Base-by-base conservation (phyloP, 2,329 filamentous ascomycete species). In the Nothophoma quercina region DNA sequence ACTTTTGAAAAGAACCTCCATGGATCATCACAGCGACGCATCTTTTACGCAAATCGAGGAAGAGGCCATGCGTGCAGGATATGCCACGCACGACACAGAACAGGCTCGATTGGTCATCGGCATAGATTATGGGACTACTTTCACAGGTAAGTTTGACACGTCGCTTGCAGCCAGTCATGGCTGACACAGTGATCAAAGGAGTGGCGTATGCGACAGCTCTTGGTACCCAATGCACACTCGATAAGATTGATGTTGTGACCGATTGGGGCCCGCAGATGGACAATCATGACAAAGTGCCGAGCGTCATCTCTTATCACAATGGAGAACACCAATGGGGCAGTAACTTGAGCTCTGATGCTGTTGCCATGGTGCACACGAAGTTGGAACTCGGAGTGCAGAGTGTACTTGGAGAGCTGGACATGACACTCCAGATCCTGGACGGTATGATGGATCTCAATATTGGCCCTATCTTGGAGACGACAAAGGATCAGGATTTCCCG, bases 321-420 rank as follows among this genome's bases (percentile, higher is more conserved):
- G 39, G 19, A 12, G 58, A 63, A 16, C 58, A 59, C 28, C 62
- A 70, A 57, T 70, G 61, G 62, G 67, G 65, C 2, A 40, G 45
- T 19, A 57, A 55, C 46, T 23, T 69, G 6, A 65, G 61, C 29
- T 44, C 49, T 9, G 38, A 63, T 13, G 56, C 64, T 1, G 55
- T 68, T 1, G 50, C 67, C 3, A 70, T 70, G 65, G 57, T 70
- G 2, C 61, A 71, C 40, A 72, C 67, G 1, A 72, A 72, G 33
- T 51, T 71, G 2, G 64, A 70, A 39, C 56, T 72, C 6, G 67
- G 66, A n/a, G 42, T 63, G 12, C 55, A 62, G 18, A 36, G 53
- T 13, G 50, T 53, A 6, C 45, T 51, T 7, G 59, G 60, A 3
- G 69, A 71, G 44, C 51, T 72, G 2, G 65, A 72, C 12, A 48